Conservation (phyloP, 2,329 filamentous ascomycete genomes). For the Neopestalotiopsis rosae region DNA sequence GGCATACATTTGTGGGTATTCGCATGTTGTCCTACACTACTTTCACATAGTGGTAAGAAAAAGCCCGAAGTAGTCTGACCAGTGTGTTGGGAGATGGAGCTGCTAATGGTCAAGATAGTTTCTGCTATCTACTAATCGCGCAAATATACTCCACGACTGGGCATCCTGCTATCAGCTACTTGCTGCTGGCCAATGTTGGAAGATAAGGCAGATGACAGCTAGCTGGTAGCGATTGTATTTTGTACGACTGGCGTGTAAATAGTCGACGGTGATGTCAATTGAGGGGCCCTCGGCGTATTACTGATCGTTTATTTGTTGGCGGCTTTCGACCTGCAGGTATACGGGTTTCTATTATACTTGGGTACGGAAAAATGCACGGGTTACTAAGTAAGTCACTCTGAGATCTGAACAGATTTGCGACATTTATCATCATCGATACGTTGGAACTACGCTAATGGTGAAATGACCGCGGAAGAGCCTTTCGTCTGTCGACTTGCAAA, state of each 20-base stretch:
- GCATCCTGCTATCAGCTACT: neutral
- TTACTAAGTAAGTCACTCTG: no score
- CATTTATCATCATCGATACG: neutral
- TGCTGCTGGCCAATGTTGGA: no score
- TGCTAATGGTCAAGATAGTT: neutral
- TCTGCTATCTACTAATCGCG: neutral
- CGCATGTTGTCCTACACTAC: constrained; percentile 1
- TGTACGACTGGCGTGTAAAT: neutral
- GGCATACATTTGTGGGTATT: neutral
- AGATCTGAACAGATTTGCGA: no score
- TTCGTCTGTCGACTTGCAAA: no score
- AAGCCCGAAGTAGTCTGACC: neutral
- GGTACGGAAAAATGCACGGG: no score
- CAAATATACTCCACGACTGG: neutral
- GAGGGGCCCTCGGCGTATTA: neutral
- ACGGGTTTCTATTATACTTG: no score
- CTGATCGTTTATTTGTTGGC: neutral
- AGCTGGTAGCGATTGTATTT: neutral
- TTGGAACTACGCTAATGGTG: neutral
- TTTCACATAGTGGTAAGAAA: neutral
- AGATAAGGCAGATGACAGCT: no score
- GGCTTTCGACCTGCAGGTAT: no score
- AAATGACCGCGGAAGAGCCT: no score
- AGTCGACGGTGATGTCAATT: neutral
- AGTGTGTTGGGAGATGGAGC: neutral